Conservation (phyloP, 2,329 filamentous ascomycete species). For the Nothophaeocryptopus gaeumannii region DNA sequence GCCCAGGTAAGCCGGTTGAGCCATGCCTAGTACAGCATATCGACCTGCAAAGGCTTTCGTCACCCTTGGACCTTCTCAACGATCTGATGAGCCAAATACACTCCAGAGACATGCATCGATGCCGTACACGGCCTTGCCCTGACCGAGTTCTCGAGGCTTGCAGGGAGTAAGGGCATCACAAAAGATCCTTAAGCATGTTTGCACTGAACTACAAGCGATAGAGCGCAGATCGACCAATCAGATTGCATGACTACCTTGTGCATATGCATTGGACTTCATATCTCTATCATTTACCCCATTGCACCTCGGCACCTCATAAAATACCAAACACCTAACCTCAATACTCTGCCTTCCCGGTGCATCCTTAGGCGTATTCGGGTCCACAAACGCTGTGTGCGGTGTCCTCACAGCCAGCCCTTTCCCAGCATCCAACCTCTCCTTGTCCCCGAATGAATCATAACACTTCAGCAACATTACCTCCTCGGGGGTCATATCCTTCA, state of each 20-base stretch:
- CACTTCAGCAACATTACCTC: conserved; percentile 55
- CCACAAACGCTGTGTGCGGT: conserved; percentile 76
- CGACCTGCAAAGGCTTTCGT: too few relatives aligned
- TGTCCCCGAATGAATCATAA: conserved; percentile 46
- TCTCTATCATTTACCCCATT: background rate
- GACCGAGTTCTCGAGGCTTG: background rate
- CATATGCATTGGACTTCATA: background rate
- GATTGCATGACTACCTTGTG: background rate
- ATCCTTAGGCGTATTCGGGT: conserved; percentile 67
- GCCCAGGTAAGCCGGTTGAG: too few relatives aligned
- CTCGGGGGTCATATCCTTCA: conserved; percentile 63
- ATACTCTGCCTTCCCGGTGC: conserved; percentile 79
- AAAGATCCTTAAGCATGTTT: background rate
- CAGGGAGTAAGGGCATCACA: background rate
- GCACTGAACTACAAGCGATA: background rate
- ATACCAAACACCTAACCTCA: conserved; percentile 80
- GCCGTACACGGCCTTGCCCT: too few relatives aligned
- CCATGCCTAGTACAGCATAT: too few relatives aligned
- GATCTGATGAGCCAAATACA: too few relatives aligned
- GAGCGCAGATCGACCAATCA: too few relatives aligned
- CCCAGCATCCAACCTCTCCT: conserved; percentile 36
- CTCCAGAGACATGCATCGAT: too few relatives aligned
- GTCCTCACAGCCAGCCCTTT: conserved; percentile 44
- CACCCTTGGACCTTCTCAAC: too few relatives aligned
- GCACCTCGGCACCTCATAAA: conserved; percentile 41